These are phyloP conservation scores for Gamsiella multidivaricata DNA, from an alignment of 192 early-diverging fungal species.

Conservation along the genomic window DNA sequence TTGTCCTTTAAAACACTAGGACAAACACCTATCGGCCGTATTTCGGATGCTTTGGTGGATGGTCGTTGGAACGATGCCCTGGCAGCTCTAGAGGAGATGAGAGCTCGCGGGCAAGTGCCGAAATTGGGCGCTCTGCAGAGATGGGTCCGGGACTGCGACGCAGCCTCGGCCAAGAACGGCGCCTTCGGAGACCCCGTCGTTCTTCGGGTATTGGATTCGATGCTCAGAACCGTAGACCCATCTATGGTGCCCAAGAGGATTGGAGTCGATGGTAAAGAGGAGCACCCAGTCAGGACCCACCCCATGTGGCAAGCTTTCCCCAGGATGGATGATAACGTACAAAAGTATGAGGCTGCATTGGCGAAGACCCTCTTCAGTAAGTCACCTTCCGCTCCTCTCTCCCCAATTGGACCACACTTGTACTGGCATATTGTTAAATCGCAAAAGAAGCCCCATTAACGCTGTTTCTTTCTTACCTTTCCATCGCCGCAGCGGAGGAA, in stretches of 20 bases:
- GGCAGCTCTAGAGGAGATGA: conserved; percentile 63
- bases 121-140: conserved; percentile 72
- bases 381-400: not conserved
- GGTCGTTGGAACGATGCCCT: conserved; percentile 70
- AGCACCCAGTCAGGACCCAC: conserved; percentile 39
- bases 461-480: not conserved
- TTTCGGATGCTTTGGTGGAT: conserved; percentile 62
- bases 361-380: conserved; percentile 42
- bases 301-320: conserved; percentile 59
- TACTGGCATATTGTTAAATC: no score
- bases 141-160: conserved; percentile 80
- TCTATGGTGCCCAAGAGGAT: conserved; percentile 54
- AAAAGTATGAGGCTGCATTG: conserved; percentile 42
- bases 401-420: no score
- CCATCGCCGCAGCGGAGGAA: conserved; percentile 25
- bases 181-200: conserved; percentile 58
- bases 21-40: conserved; percentile 58
- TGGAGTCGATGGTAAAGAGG: not conserved
- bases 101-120: conserved; percentile 55
- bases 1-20: conserved; percentile 6
- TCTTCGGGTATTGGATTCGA: conserved; percentile 69
- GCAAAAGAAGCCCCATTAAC: no score
- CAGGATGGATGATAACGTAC: conserved; percentile 26
- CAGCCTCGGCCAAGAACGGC: conserved; percentile 61
- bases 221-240: conserved; percentile 72